phyloP scores from a whole-genome alignment of 2,329 filamentous ascomycete genomes.

The Boeremia lycopersici region DNA sequence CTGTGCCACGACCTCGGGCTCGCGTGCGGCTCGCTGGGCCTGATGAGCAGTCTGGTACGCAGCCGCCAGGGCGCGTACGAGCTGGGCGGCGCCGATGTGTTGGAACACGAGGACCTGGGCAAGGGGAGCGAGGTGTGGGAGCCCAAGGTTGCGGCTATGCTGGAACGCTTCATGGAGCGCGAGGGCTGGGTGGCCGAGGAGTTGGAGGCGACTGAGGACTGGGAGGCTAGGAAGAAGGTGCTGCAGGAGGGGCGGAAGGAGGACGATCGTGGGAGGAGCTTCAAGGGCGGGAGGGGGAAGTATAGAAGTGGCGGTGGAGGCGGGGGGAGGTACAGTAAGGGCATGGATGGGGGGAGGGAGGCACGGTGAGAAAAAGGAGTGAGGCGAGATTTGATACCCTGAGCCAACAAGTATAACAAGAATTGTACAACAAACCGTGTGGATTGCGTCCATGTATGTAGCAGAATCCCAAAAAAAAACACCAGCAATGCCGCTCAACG shows the following conservation, averaged over 20 bases:
- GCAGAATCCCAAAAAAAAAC: background rate
- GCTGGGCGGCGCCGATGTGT: slow-evolving; percentile 69
- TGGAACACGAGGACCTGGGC: slow-evolving; percentile 78
- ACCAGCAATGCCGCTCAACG: slow-evolving; percentile 1
- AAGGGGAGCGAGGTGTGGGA: slow-evolving; percentile 83
- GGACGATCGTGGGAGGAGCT: slow-evolving; percentile 28
- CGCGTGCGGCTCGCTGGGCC: slow-evolving; percentile 77
- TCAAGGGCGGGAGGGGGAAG: slow-evolving; percentile 19
- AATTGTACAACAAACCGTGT: too few relatives aligned
- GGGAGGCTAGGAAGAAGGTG: slow-evolving; percentile 52
- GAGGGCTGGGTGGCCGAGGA: slow-evolving; percentile 44
- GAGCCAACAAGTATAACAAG: too few relatives aligned
- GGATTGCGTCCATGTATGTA: background rate
- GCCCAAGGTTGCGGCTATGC: slow-evolving; percentile 68
- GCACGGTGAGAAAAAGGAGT: slow-evolving; percentile 21
- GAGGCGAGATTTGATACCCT: background rate
- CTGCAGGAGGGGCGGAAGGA: slow-evolving; percentile 36
- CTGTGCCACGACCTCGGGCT: slow-evolving; percentile 90
- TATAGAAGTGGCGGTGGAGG: slow-evolving; percentile 8
- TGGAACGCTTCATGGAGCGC: slow-evolving; percentile 59
- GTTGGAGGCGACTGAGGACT: slow-evolving; percentile 36
- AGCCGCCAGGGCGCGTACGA: slow-evolving; percentile 82
- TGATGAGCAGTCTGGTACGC: slow-evolving; percentile 85
- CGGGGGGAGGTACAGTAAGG: slow-evolving; percentile 19
- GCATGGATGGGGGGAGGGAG: slow-evolving; percentile 19